Evolutionary conservation across 1,284 basidiomycete species (phyloP), one percentile per base, ranked within the genome.

Genomic region (Tilletia caries): DNA sequence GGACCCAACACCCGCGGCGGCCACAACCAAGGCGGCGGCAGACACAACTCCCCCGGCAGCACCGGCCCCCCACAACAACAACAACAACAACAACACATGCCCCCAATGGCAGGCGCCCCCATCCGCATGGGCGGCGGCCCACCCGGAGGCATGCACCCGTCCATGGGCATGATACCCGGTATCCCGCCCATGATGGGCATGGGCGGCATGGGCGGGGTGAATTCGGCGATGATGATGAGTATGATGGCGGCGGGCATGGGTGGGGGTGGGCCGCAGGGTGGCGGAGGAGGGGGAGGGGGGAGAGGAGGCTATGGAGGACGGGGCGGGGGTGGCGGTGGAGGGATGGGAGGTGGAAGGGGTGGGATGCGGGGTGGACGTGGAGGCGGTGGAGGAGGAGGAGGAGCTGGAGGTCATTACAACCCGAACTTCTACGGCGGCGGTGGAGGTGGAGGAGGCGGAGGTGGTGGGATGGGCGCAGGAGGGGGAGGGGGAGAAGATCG

Each of bases 221-320:
- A 75, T 34, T 75, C 76, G 20, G 77, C 75, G 75, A 76, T 78
- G 76, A 77, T 78, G 76, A 75, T 76, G 72, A 68, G 68, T 29
- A 64, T 64, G 25, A 4, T 44, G 23, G 69, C 23, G 4, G 43
- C 29, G n/a, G 29, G 23, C 41, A 48, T 66, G 43, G 65, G 44
- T n/a, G 43, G n/a, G n/a, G n/a, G 43, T 46, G 10, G 10, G 37
- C 37, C 37, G 2, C 37, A 41, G 23, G 66, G 66, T 15, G 71
- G 72, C 2, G 69, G 68, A 25, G 71, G 71, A 13, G 52, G 65
- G 8, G 29, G 50, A 18, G 46, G 43, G 27, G 20, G 46, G 27
- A 10, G 46, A 48, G 43, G 5, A 23, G 66, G 62, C 37, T 20
- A 23, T 37, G 41, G 64, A 10, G 64, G 64, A 10, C n/a, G 52